Conservation (phyloP, 805 yeast genomes). For the Metschnikowia kofuensis region DNA sequence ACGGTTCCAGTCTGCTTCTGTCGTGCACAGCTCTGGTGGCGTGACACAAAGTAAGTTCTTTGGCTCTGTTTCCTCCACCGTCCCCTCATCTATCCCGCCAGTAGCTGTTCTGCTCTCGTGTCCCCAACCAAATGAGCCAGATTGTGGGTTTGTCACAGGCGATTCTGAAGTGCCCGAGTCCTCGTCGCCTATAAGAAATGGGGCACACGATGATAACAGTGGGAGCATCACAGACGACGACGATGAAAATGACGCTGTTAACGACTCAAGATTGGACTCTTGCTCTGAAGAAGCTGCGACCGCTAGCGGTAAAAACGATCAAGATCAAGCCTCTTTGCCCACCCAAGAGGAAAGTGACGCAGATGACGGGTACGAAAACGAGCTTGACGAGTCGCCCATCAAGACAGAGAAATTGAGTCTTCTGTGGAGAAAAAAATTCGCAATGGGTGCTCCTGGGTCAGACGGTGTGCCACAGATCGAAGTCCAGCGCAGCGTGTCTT, state of each 20-base stretch:
- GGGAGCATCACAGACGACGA: conserved; percentile 4
- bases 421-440: conserved; percentile 15
- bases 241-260: conserved; percentile 18
- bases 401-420: conserved; percentile 16
- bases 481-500: neutral
- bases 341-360: conserved; percentile 14
- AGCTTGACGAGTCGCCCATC: conserved; percentile 41
- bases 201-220: conserved; percentile 1
- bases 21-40: neutral
- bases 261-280: neutral
- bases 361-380: conserved; percentile 32
- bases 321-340: conserved; percentile 3
- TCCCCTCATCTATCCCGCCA: neutral
- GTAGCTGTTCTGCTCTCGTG: conserved; percentile 2
- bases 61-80: neutral
- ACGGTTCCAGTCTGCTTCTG: conserved; percentile 3
- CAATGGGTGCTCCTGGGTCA: conserved; percentile 5
- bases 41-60: conserved; percentile 18
- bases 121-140: conserved; percentile 6
- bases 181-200: conserved; percentile 24
- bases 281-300: neutral
- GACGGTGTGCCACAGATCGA: neutral
- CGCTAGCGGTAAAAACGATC: neutral
- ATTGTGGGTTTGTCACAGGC: conserved; percentile 19
- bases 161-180: conserved; percentile 34